phyloP scores from a whole-genome alignment of 2,329 filamentous ascomycete species.

The Aspergillus sp. region DNA sequence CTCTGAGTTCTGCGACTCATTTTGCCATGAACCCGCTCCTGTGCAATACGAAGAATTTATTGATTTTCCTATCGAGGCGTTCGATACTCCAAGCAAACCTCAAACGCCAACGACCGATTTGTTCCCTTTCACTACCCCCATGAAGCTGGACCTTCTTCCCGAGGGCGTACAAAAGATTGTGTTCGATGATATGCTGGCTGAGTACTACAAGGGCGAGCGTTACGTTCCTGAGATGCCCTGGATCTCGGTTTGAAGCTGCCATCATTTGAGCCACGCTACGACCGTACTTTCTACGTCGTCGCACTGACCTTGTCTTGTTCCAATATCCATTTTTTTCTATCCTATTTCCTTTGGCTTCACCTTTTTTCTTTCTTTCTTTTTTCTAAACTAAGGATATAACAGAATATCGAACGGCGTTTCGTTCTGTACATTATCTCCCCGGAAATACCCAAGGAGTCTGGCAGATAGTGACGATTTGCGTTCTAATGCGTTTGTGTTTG shows the following conservation, averaged over 20 bases:
- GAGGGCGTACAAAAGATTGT: neutral
- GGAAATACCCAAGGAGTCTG: neutral
- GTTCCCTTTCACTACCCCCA: neutral
- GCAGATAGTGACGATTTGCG: neutral
- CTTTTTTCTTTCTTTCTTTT: neutral
- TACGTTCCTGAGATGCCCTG: slow-evolving; percentile 1
- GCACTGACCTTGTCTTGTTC: neutral
- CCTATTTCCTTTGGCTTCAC: neutral
- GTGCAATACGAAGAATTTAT: neutral
- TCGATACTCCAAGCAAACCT: neutral
- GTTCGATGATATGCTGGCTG: neutral
- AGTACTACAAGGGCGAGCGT: neutral
- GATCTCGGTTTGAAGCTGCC: too few relatives aligned
- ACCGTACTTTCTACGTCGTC: neutral
- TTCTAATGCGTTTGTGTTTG: neutral
- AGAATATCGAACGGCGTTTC: neutral
- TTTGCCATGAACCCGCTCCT: neutral
- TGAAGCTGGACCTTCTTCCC: neutral
- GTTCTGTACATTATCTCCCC: neutral
- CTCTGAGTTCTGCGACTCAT: neutral
- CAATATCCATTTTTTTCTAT: neutral
- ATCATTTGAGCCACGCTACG: too few relatives aligned
- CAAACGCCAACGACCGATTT: neutral
- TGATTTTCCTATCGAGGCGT: neutral
- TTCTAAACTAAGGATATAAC: neutral